Evolutionary conservation across 73 alveolate species (phyloP).

Genomic region (Stentor coeruleus): DNA sequence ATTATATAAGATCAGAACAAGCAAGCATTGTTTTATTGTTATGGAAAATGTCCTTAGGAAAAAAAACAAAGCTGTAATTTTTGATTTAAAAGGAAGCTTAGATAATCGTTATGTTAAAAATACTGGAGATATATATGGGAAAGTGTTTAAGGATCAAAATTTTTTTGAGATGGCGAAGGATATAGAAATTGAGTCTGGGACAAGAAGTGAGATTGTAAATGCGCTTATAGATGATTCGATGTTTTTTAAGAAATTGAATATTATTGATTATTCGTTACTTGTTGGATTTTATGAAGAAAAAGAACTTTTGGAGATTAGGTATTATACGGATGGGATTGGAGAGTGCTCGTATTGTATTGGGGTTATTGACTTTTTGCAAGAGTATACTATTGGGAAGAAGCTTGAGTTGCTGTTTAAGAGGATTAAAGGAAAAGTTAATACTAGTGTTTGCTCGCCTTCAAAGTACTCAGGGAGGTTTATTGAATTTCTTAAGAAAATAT

Average conservation of each 20-base stretch:
- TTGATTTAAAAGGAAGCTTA: conserved; percentile 17
- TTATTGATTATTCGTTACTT: conserved; percentile 13
- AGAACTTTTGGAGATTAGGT: neutral
- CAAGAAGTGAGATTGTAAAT: neutral
- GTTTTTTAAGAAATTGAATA: conserved; percentile 9
- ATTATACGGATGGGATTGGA: neutral
- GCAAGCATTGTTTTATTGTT: neutral
- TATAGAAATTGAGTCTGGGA: neutral
- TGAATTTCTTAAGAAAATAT: neutral
- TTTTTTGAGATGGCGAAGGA: neutral
- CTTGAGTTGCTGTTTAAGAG: neutral
- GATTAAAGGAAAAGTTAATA: neutral
- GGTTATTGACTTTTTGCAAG: neutral
- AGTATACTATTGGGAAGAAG: neutral
- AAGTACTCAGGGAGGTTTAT: neutral
- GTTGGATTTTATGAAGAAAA: neutral
- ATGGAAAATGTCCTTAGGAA: neutral
- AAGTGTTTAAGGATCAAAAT: neutral
- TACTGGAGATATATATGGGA: neutral
- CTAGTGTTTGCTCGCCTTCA: neutral
- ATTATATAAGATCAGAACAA: neutral
- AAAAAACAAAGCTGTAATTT: neutral
- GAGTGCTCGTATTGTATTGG: neutral
- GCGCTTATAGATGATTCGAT: neutral
- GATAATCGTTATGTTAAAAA: neutral